phyloP scores from a whole-genome alignment of 2,329 filamentous ascomycete genomes.

The Dactylellina leptospora region DNA sequence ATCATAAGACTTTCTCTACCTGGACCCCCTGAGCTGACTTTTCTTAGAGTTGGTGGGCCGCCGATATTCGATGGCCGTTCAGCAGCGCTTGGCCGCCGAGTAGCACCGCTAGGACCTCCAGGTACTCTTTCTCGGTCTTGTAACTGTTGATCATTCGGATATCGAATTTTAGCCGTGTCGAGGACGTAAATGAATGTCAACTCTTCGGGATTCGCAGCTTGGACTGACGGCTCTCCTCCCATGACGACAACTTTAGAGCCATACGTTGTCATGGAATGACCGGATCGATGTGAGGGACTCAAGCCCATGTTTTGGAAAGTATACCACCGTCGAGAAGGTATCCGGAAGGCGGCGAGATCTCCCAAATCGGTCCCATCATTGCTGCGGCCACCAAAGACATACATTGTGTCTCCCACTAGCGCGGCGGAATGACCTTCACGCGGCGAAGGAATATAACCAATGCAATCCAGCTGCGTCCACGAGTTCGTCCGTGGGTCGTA shows the following conservation, averaged over 20 bases:
- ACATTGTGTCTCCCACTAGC: conserved; percentile 97
- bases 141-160: conserved; percentile 77
- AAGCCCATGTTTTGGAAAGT: conserved; percentile 99
- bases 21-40: conserved; percentile 49
- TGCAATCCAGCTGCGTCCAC: conserved; percentile 92
- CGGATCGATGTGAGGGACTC: conserved; percentile 89
- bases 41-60: conserved; percentile 53
- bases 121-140: conserved; percentile 47
- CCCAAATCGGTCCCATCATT: conserved; percentile 92
- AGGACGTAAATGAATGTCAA: conserved; percentile 88
- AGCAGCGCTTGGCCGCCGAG: conserved; percentile 52
- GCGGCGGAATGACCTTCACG: conserved; percentile 94
- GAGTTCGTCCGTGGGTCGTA: conserved; percentile 84
- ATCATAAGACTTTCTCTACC: conserved; percentile 53
- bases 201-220: conserved; percentile 80
- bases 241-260: conserved; percentile 92
- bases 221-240: conserved; percentile 91
- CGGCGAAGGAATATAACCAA: conserved; percentile 93
- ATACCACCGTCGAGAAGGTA: conserved; percentile 90
- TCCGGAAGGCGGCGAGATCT: conserved; percentile 86
- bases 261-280: conserved; percentile 96
- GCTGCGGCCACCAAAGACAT: conserved; percentile 94
- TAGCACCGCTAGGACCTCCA: conserved; percentile 27
- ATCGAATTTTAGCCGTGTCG: conserved; percentile 95
- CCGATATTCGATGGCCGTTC: conserved; percentile 59